Evolutionary conservation across 208 protist genomes (phyloP).

Genomic region (Trypanosoma rangeli): DNA sequence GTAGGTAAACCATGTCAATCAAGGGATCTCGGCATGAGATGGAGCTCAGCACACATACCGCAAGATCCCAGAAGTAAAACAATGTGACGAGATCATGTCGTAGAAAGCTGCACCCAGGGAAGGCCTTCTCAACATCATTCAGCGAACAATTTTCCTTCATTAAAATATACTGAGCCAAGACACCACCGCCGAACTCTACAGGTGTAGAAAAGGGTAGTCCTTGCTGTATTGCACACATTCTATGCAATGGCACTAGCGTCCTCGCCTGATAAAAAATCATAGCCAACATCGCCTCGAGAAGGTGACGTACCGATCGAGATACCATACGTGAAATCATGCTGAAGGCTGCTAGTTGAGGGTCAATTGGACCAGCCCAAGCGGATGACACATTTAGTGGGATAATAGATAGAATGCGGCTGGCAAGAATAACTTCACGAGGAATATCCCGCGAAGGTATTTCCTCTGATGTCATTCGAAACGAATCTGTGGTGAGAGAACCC

Average conservation of each 20-base stretch:
- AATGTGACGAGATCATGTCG: slow-evolving; percentile 66
- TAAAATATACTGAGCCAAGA: slow-evolving; percentile 78
- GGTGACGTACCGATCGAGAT: slow-evolving; percentile 60
- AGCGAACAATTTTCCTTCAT: slow-evolving; percentile 62
- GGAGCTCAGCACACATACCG: slow-evolving; percentile 43
- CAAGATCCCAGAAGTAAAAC: slow-evolving; percentile 84
- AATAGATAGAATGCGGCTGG: slow-evolving; percentile 80
- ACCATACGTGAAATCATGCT: slow-evolving; percentile 70
- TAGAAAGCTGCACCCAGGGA: slow-evolving; percentile 58
- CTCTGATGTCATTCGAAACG: slow-evolving; percentile 41
- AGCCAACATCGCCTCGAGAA: slow-evolving; percentile 67
- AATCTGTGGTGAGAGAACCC: slow-evolving; percentile 43
- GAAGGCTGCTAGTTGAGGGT: slow-evolving; percentile 83
- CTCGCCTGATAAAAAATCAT: slow-evolving; percentile 51
- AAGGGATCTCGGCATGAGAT: slow-evolving; percentile 39
- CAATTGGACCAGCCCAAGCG: slow-evolving; percentile 77
- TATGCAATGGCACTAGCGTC: slow-evolving; percentile 52
- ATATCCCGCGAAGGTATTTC: slow-evolving; percentile 12
- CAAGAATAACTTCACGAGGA: slow-evolving; percentile 46
- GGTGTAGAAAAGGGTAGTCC: slow-evolving; percentile 68
- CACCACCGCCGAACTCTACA: slow-evolving; percentile 74
- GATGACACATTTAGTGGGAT: slow-evolving; percentile 68
- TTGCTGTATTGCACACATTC: slow-evolving; percentile 50
- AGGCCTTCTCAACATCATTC: slow-evolving; percentile 41
- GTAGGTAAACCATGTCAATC: slow-evolving; percentile 36